A percentile compares a stretch with the other conserved stretches of the same genome.
Conservation (phyloP, 2,329 filamentous ascomycete genomes). For the Elsinoe australis region DNA sequence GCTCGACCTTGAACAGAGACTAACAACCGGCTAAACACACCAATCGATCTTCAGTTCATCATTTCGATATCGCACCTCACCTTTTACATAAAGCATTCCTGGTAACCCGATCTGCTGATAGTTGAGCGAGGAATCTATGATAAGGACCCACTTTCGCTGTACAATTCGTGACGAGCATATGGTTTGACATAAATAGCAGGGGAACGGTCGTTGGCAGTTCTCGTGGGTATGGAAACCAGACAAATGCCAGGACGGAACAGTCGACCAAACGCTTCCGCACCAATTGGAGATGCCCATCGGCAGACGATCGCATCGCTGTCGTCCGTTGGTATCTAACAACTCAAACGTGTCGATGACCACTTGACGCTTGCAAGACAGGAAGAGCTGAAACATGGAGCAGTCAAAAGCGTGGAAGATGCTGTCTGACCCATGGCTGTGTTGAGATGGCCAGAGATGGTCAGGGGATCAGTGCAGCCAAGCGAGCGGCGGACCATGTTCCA, state of each 20-base stretch:
- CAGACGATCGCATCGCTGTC: background rate
- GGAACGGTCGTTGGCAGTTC: slow-evolving; percentile 4
- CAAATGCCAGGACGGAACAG: slow-evolving; percentile 5
- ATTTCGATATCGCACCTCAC: too few relatives aligned
- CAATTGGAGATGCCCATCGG: background rate
- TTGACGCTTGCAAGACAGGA: slow-evolving; percentile 6
- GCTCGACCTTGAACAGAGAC: too few relatives aligned
- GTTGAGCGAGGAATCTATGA: too few relatives aligned
- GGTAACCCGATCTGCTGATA: too few relatives aligned
- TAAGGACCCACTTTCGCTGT: background rate
- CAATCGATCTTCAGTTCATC: too few relatives aligned
- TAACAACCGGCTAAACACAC: too few relatives aligned
- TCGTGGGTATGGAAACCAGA: slow-evolving; percentile 14
- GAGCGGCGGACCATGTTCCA: background rate
- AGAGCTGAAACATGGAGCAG: too few relatives aligned
- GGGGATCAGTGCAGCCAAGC: background rate
- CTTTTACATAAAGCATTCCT: too few relatives aligned
- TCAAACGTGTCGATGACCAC: slow-evolving; percentile 10
- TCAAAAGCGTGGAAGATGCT: background rate
- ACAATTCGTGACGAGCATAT: background rate
- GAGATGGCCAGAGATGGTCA: background rate
- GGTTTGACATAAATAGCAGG: background rate
- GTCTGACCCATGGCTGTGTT: background rate
- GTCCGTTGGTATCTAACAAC: slow-evolving; percentile 10
- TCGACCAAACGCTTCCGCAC: slow-evolving; percentile 9